Conservation (phyloP, 2,329 filamentous ascomycete genomes). For the Fusarium albidum region DNA sequence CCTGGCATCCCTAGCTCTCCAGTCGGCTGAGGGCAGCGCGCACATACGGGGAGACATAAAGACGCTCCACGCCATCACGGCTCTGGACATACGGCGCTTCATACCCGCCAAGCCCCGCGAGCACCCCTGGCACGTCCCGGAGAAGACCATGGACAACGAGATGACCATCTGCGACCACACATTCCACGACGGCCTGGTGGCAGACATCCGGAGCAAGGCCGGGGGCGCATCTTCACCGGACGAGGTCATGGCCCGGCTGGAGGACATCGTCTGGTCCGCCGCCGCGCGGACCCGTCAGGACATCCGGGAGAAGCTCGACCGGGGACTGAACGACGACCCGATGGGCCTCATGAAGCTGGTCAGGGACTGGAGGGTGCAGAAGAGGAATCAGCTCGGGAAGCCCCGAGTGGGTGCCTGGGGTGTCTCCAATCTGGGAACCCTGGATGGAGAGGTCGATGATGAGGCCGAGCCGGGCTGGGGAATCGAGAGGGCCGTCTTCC, state of each 20-base stretch:
- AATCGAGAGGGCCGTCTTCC: constrained; percentile 33
- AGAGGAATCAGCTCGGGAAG: constrained; percentile 28
- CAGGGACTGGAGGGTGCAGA: constrained; percentile 35
- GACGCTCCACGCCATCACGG: constrained; percentile 29
- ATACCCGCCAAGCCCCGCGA: constrained; percentile 16
- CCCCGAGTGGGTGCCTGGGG: constrained; percentile 34
- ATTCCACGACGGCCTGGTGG: constrained; percentile 13
- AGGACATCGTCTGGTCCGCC: constrained; percentile 21
- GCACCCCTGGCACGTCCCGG: constrained; percentile 29
- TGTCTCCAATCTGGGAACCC: constrained; percentile 41
- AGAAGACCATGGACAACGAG: constrained; percentile 30
- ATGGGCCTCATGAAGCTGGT: constrained; percentile 37
- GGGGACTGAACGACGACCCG: constrained; percentile 34
- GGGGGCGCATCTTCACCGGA: constrained; percentile 7
- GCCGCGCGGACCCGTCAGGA: constrained; percentile 20
- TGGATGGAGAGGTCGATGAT: constrained; percentile 29
- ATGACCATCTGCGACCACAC: constrained; percentile 26
- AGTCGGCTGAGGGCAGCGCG: constrained; percentile 14
- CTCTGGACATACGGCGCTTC: constrained; percentile 29
- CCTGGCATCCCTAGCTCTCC: constrained; percentile 33
- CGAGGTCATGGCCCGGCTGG: constrained; percentile 26
- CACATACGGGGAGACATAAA: constrained; percentile 19
- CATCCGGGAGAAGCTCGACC: constrained; percentile 26
- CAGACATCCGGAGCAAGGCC: constrained; percentile 29
- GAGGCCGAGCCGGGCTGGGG: constrained; percentile 22